Evolutionary conservation across 2,329 filamentous ascomycete genomes (phyloP).

Genomic region (Escovopsis sp.): DNA sequence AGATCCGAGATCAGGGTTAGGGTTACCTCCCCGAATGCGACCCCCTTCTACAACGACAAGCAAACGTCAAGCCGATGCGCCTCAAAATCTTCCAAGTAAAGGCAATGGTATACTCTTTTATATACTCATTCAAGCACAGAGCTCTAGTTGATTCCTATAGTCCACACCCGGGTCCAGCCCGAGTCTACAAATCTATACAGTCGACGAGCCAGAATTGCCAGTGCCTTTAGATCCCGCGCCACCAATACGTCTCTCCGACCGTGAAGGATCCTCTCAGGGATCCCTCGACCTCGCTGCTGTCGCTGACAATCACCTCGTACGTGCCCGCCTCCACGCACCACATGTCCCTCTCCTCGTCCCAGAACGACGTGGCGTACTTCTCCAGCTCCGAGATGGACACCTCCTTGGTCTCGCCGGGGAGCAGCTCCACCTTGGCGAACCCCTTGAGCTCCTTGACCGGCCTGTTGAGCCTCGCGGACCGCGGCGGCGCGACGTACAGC

Average conservation of each 20-base stretch:
- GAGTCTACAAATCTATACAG: neutral
- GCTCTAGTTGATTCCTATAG: neutral
- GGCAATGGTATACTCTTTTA: no score
- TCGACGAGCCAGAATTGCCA: neutral
- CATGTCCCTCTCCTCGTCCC: conserved; percentile 49
- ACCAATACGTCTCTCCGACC: conserved; percentile 49
- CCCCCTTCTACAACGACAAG: no score
- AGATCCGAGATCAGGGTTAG: no score
- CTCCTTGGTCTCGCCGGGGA: conserved; percentile 41
- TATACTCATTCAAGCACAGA: no score
- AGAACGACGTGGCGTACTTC: conserved; percentile 55
- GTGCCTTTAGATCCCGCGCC: conserved; percentile 22
- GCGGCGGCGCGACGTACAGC: conserved; percentile 39
- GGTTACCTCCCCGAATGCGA: no score
- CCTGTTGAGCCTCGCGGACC: conserved; percentile 36
- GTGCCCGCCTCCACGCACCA: conserved; percentile 53
- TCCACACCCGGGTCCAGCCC: neutral
- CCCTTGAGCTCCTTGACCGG: conserved; percentile 51
- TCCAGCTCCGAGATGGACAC: conserved; percentile 42
- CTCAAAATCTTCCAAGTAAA: no score
- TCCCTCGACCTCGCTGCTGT: conserved; percentile 37
- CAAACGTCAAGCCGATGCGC: no score
- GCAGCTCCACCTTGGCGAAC: conserved; percentile 48
- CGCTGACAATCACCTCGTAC: conserved; percentile 47
- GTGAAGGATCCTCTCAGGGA: conserved; percentile 38